These are phyloP conservation scores for Cyclotella atomus DNA, from an alignment of 108 stramenopile genomes.

Conservation along the genomic window DNA sequence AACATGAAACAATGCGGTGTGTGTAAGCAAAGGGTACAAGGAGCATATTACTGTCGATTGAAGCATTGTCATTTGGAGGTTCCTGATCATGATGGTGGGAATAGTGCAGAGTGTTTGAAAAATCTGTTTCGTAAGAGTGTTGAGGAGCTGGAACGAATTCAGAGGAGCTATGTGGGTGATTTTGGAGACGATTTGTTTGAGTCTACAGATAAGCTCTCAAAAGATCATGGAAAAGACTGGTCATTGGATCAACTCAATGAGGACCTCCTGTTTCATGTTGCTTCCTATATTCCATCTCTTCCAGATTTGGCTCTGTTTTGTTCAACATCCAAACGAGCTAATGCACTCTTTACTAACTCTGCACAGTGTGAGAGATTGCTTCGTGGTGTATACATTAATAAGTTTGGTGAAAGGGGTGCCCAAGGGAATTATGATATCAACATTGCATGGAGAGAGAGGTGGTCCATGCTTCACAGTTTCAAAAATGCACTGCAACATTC, in stretches of 20 bases:
- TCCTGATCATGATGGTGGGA: conserved; percentile 31
- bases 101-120: conserved; percentile 26
- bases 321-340: conserved; percentile 26
- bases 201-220: background rate
- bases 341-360: conserved; percentile 13
- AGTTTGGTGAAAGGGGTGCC: conserved; percentile 20
- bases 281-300: conserved; percentile 26
- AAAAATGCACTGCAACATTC: conserved; percentile 14
- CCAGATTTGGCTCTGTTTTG: conserved; percentile 26
- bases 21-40: conserved; percentile 38
- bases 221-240: conserved; percentile 5
- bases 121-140: conserved; percentile 9
- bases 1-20: conserved; percentile 32
- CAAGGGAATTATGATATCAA: conserved; percentile 26
- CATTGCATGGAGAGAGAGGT: conserved; percentile 38
- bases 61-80: conserved; percentile 33
- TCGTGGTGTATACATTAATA: conserved; percentile 29
- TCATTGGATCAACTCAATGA: conserved; percentile 33
- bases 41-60: conserved; percentile 33
- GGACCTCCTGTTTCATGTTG: conserved; percentile 35
- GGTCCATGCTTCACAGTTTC: conserved; percentile 25
- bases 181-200: background rate
- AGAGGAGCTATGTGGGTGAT: background rate
- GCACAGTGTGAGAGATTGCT: conserved; percentile 22
- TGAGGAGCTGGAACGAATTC: conserved; percentile 28